phyloP scores from a whole-genome alignment of 176 grass and related monocot genomes.

The Eragrostis nindensis region DNA sequence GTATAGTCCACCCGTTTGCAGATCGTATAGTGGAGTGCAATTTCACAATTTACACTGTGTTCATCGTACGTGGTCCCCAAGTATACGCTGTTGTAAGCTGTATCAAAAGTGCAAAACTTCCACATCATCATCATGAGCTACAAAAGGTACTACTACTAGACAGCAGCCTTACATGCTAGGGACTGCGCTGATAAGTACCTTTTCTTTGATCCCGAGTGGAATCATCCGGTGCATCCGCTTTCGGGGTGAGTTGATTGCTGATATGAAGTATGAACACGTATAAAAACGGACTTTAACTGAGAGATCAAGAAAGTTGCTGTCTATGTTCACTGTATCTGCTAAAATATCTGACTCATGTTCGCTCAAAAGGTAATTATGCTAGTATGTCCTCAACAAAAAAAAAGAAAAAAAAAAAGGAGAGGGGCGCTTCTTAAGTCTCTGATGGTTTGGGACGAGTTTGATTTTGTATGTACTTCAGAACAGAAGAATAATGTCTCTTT shows the following conservation, averaged over 20 bases:
- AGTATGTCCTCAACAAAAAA: neutral
- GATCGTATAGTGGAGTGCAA: conserved; percentile 5
- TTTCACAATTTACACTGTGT: neutral
- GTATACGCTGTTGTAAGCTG: neutral
- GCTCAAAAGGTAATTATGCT: neutral
- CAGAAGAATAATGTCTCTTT: neutral
- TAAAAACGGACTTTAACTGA: neutral
- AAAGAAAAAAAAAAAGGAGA: too few relatives aligned
- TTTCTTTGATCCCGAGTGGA: conserved; percentile 1
- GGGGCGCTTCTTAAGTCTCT: neutral
- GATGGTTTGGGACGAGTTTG: neutral
- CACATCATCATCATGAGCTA: conserved; percentile 25
- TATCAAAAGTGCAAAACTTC: conserved; percentile 18
- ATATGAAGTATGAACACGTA: conserved; percentile 51
- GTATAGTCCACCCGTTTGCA: too few relatives aligned
- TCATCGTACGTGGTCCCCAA: conserved; percentile 27
- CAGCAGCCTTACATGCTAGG: conserved; percentile 18
- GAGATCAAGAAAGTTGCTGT: neutral
- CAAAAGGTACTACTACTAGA: conserved; percentile 23
- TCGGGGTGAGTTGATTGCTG: conserved; percentile 29
- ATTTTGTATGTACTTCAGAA: too few relatives aligned
- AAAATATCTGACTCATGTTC: conserved; percentile 28
- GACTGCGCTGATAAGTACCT: conserved; percentile 27
- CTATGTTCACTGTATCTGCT: conserved; percentile 1
- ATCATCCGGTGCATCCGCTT: conserved; percentile 31